Evolutionary conservation across 345 rosid species (phyloP), one percentile per base, ranked within the genome.

Genomic region (Carallia brachiata): DNA sequence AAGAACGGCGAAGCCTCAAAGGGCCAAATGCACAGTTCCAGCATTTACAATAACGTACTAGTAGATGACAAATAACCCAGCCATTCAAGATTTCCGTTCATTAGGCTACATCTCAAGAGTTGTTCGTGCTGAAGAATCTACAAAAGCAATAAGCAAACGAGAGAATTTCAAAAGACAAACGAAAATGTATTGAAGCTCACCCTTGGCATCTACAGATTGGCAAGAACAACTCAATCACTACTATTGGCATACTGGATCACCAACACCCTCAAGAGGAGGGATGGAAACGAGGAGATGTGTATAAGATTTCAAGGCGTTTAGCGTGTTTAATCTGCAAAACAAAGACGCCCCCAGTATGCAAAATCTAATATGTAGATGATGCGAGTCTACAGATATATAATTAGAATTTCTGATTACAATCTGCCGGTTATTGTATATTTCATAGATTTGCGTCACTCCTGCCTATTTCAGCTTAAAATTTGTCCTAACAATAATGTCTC

Each of bases 61-160:
- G 98, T 91, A 10, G 98, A 91, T 15, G 98, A 93, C 52, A 93
- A 80, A 78, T 93, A 93, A 75, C 94, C 71, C 0, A 93, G 85
- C 98, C 96, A 89, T 61, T 62, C 88, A 69, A 93, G 84, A 69
- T 82, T 80, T 60, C 94, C 87, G 44, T 75, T 80, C 58, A 75
- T 70, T 27, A 91, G 77, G 27, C 40, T 44, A 37, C 69, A 79
- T 73, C 83, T 78, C 17, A 91, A 72, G 67, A 81, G 84, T 48
- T 91, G 63, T 58, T 66, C 80, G 76, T 77, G 79, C 75, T 73
- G 84, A 69, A 94, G 78, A 83, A 94, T 67, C 97, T 94, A 64
- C 18, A 65, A 48, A 62, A 70, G 6, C 36, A 37, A 66, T 31
- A 47, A 37, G 61, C 56, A 39, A 34, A 54, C 3, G 27, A n/a